Conservation (phyloP, 1,139 yeast genomes). For the Geotrichum aggregatum region DNA sequence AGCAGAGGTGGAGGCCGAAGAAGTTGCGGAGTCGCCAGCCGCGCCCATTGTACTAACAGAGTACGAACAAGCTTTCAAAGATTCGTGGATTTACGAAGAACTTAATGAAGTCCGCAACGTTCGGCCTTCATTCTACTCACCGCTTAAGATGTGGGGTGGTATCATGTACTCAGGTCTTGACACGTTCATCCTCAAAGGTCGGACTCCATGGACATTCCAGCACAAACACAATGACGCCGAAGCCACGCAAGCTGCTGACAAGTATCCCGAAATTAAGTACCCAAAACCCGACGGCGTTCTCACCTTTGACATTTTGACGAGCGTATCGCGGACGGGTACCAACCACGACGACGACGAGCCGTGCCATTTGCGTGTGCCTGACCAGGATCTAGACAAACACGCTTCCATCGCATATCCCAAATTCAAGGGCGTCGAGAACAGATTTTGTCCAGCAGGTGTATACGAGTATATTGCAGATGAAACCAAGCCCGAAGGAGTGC, state of each 20-base stretch:
- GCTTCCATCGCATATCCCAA: constrained; percentile 65
- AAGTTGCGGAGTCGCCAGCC: constrained; percentile 24
- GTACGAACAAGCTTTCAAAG: constrained; percentile 61
- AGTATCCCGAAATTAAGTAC: constrained; percentile 68
- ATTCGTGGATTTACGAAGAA: constrained; percentile 85
- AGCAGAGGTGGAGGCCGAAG: constrained; percentile 43
- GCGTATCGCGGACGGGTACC: constrained; percentile 93
- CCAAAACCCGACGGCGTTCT: constrained; percentile 91
- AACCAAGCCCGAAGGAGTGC: constrained; percentile 55
- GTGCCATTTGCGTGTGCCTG: constrained; percentile 74
- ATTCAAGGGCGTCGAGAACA: constrained; percentile 78
- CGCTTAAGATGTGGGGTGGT: constrained; percentile 74
- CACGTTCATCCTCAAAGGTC: constrained; percentile 70
- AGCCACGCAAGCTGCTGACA: constrained; percentile 61
- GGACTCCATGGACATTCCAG: constrained; percentile 80
- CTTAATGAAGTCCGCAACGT: constrained; percentile 78
- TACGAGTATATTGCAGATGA: constrained; percentile 84
- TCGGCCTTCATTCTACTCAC: constrained; percentile 79
- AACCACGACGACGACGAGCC: constrained; percentile 92
- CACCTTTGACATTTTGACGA: constrained; percentile 85
- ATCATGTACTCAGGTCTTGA: constrained; percentile 80
- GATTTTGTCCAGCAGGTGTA: constrained; percentile 98
- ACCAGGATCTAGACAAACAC: constrained; percentile 66
- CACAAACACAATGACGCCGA: constrained; percentile 70
- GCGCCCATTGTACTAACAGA: constrained; percentile 44